These are phyloP conservation scores for Lepidium africanum DNA, from an alignment of 345 rosid genomes.

Conservation along the genomic window DNA sequence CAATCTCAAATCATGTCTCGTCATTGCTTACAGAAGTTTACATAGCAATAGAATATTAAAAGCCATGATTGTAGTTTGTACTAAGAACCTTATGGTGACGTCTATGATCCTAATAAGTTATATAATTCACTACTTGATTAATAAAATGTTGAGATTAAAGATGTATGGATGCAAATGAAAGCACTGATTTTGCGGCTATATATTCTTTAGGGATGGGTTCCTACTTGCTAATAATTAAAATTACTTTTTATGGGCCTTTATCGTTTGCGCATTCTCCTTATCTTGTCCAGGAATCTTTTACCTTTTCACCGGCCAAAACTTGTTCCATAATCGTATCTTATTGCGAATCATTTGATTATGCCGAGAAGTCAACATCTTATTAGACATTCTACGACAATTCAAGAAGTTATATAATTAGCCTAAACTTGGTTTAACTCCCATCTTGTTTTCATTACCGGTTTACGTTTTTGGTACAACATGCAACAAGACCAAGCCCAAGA, in stretches of 20 bases:
- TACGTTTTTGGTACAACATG: background rate
- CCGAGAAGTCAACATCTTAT: background rate
- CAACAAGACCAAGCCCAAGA: background rate
- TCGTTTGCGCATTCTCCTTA: constrained; percentile 4
- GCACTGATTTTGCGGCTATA: constrained; percentile 17
- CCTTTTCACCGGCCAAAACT: constrained; percentile 25
- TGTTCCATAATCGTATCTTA: constrained; percentile 11
- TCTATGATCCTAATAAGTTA: background rate
- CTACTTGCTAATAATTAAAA: background rate
- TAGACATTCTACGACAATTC: background rate
- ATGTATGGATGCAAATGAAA: constrained; percentile 23
- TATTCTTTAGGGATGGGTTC: background rate
- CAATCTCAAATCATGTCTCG: background rate
- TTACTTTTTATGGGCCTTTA: background rate
- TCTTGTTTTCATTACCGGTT: background rate
- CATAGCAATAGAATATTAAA: background rate
- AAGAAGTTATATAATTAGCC: background rate
- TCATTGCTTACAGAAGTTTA: background rate
- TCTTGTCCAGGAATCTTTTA: background rate
- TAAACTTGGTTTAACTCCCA: background rate
- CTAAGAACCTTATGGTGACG: background rate
- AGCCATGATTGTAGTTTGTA: background rate
- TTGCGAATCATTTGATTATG: constrained; percentile 4
- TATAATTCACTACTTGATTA: background rate
- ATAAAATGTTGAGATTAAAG: background rate